Percentiles rank a stretch among this genome's conserved stretches.
Evolutionary conservation across 1,284 basidiomycete species (phyloP).

Genomic region (Ceratobasidium sp.): DNA sequence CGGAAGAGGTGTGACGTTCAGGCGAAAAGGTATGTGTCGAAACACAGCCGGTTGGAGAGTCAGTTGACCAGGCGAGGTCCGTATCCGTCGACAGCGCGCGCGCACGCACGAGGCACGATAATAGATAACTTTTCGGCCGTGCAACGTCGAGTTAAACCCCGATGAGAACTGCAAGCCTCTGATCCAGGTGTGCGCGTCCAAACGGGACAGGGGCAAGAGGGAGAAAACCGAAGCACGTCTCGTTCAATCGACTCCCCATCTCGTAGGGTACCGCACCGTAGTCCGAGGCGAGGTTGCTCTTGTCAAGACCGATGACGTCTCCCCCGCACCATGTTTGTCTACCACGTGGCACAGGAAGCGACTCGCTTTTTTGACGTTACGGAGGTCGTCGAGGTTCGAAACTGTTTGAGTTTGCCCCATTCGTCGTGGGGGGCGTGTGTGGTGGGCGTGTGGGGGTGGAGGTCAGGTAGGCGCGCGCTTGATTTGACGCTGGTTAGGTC

Average conservation of each 20-base stretch:
- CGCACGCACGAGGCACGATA: neutral
- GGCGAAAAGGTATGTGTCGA: neutral
- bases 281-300: neutral
- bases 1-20: neutral
- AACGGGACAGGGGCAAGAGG: conserved; percentile 18
- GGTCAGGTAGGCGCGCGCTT: too few relatives aligned
- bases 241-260: neutral
- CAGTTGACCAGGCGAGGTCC: conserved; percentile 19
- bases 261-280: neutral
- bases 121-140: conserved; percentile 16
- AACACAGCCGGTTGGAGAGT: conserved; percentile 2
- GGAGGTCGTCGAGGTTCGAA: too few relatives aligned
- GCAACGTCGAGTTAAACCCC: neutral
- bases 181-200: conserved; percentile 20
- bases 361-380: conserved; percentile 7
- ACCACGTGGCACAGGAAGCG: neutral
- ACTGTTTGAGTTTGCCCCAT: too few relatives aligned
- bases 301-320: conserved; percentile 2
- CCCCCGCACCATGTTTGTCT: neutral
- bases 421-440: too few relatives aligned
- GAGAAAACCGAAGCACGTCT: conserved; percentile 26
- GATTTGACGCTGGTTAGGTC: too few relatives aligned
- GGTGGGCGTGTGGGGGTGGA: too few relatives aligned
- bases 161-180: neutral
- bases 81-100: neutral